phyloP scores from a whole-genome alignment of 2,329 filamentous ascomycete species.

The Zasmidium cellare region DNA sequence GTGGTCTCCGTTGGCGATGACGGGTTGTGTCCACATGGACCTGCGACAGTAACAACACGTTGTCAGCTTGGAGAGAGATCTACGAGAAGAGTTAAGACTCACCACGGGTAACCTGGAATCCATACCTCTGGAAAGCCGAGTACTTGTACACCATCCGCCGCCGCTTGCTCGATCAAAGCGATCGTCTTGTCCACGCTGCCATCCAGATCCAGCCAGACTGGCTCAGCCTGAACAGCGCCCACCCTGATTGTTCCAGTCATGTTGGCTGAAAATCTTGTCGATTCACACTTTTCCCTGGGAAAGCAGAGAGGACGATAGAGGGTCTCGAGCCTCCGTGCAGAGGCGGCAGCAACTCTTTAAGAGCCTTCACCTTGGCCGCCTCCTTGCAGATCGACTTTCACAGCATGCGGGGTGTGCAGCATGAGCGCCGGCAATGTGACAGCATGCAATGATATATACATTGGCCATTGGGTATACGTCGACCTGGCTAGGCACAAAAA shows the following conservation, averaged over 20 bases:
- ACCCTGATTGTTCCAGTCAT: not conserved
- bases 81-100: not conserved
- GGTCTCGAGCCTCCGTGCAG: too few species aligned
- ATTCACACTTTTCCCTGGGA: too few species aligned
- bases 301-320: too few species aligned
- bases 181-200: constrained; percentile 47
- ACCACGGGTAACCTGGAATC: constrained; percentile 16
- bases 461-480: too few species aligned
- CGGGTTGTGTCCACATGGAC: constrained; percentile 35
- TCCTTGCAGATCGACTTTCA: too few species aligned
- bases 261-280: too few species aligned
- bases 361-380: too few species aligned
- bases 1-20: constrained; percentile 35
- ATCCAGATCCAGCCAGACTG: constrained; percentile 33
- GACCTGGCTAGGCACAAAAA: too few species aligned
- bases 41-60: constrained; percentile 48
- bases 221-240: constrained; percentile 13
- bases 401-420: too few species aligned
- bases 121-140: constrained; percentile 57
- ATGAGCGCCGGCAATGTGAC: too few species aligned
- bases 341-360: too few species aligned
- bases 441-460: too few species aligned
- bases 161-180: constrained; percentile 54
- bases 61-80: constrained; percentile 54
- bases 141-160: constrained; percentile 51